phyloP scores from a whole-genome alignment of 352 stramenopile genomes.

The Phytophthora pistaciae region DNA sequence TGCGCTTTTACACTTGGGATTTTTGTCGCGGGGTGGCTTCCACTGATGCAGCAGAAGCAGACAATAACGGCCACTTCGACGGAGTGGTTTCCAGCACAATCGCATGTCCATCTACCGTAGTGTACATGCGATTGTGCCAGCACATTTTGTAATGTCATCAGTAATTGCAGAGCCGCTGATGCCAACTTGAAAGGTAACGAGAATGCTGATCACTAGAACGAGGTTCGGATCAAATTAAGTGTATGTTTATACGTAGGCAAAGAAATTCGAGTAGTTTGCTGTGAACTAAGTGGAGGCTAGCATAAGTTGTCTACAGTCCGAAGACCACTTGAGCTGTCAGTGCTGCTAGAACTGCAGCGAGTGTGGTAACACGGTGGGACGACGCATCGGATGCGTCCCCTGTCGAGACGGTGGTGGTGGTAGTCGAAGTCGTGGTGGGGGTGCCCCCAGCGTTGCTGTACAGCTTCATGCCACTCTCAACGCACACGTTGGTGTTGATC shows the following conservation, averaged over 20 bases:
- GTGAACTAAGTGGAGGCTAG: not conserved
- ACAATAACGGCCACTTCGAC: not conserved
- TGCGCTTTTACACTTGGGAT: not conserved
- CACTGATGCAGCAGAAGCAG: not conserved
- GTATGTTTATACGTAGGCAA: not conserved
- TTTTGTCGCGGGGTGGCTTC: not conserved
- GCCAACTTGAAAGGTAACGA: too few species aligned
- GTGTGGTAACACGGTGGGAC: not conserved
- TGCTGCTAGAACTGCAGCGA: not conserved
- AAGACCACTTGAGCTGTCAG: not conserved
- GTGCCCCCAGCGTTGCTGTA: constrained; percentile 5
- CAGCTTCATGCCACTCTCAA: constrained; percentile 1
- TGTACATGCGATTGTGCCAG: too few species aligned
- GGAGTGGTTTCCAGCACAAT: not conserved
- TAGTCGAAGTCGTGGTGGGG: not conserved
- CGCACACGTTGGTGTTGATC: constrained; percentile 5
- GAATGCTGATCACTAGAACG: too few species aligned
- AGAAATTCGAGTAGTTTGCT: not conserved
- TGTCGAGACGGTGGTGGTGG: not conserved
- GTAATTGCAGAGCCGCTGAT: too few species aligned
- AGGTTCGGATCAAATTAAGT: not conserved
- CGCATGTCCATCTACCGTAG: too few species aligned
- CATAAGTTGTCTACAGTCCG: not conserved
- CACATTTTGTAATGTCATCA: too few species aligned
- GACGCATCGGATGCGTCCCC: not conserved